These are phyloP conservation scores for Globisporangium rhizosaccharum DNA, from an alignment of 352 stramenopile genomes.

Conservation along the genomic window DNA sequence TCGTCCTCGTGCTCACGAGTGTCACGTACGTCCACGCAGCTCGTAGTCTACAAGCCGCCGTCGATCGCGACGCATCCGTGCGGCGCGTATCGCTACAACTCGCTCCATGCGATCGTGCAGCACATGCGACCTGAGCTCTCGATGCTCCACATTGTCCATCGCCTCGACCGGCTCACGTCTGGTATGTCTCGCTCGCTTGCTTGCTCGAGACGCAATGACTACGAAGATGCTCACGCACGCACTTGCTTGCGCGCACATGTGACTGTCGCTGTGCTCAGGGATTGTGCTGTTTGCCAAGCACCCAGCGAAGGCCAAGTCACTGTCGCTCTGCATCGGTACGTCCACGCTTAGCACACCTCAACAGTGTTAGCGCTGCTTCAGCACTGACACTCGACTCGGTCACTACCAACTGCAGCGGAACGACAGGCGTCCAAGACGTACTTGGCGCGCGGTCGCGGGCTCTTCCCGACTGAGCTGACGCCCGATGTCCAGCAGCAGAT, in stretches of 20 bases:
- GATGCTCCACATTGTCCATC: slow-evolving; percentile 90
- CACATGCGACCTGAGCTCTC: slow-evolving; percentile 62
- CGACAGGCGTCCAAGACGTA: slow-evolving; percentile 93
- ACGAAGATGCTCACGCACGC: too few species aligned
- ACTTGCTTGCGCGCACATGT: background rate
- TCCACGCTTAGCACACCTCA: background rate
- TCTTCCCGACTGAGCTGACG: slow-evolving; percentile 68
- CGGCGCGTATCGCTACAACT: slow-evolving; percentile 94
- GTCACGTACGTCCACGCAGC: slow-evolving; percentile 21
- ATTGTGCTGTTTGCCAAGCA: slow-evolving; percentile 85
- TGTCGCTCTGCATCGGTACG: slow-evolving; percentile 72
- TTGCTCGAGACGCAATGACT: background rate
- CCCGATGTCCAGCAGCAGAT: slow-evolving; percentile 31
- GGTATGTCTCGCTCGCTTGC: slow-evolving; percentile 25
- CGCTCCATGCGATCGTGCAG: slow-evolving; percentile 82
- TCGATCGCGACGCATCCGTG: slow-evolving; percentile 94
- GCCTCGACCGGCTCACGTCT: slow-evolving; percentile 95
- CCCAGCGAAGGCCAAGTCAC: slow-evolving; percentile 53
- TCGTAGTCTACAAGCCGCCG: slow-evolving; percentile 87
- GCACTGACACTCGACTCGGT: background rate
- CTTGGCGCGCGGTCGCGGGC: slow-evolving; percentile 88
- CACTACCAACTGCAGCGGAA: slow-evolving; percentile 34
- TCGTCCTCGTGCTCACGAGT: background rate
- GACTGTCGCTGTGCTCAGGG: slow-evolving; percentile 18
- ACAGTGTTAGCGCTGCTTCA: background rate